phyloP scores from a whole-genome alignment of 179 eudicot genomes.

The Corrigiola litoralis region DNA sequence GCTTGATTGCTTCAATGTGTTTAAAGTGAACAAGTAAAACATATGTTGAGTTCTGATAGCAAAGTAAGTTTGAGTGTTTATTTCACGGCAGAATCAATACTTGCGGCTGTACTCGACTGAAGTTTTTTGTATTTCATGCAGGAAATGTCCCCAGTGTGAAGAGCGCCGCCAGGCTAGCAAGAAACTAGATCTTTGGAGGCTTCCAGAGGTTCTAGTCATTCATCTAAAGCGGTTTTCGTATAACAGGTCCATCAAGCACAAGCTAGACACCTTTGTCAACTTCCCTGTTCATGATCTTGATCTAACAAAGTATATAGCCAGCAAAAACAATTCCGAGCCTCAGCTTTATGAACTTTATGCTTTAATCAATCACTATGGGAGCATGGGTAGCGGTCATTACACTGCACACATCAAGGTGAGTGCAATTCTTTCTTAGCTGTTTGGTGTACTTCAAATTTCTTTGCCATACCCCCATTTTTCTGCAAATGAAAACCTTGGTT shows the following conservation, averaged over 20 bases:
- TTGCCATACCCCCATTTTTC: not conserved
- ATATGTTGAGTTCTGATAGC: too few relatives aligned
- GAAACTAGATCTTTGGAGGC: constrained; percentile 96
- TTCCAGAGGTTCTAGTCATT: constrained; percentile 89
- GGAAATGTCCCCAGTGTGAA: constrained; percentile 95
- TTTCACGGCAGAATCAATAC: not conserved
- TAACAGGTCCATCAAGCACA: constrained; percentile 88
- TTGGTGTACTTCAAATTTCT: not conserved
- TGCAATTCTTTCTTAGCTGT: constrained; percentile 2
- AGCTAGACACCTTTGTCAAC: constrained; percentile 86
- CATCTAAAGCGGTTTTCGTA: constrained; percentile 94
- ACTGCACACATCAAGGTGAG: constrained; percentile 95
- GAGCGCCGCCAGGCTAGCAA: constrained; percentile 94
- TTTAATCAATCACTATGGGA: constrained; percentile 85
- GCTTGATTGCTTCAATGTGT: too few relatives aligned
- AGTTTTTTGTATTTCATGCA: constrained; percentile 20
- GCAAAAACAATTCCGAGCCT: constrained; percentile 63
- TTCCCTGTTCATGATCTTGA: constrained; percentile 89
- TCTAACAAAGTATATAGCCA: constrained; percentile 76
- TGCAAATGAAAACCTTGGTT: too few relatives aligned
- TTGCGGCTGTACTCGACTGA: not conserved
- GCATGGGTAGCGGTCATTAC: constrained; percentile 98
- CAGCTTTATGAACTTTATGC: constrained; percentile 94
- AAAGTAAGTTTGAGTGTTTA: too few relatives aligned
- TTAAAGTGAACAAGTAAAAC: too few relatives aligned